These are phyloP conservation scores for Balakata baccata DNA, from an alignment of 345 rosid species.

Conservation along the genomic window DNA sequence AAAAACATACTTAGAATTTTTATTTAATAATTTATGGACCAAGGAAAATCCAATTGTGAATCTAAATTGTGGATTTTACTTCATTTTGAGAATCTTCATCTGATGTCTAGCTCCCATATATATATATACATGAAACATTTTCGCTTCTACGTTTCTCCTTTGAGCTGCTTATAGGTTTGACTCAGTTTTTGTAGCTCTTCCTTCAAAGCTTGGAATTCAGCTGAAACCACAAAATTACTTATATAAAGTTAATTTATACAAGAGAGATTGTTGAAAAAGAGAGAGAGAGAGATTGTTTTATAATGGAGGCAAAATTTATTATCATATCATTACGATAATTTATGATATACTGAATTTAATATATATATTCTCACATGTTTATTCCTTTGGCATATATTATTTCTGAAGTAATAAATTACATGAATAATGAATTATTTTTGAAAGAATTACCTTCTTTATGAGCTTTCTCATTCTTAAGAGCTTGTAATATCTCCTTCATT, in stretches of 20 bases:
- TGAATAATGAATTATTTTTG: no score
- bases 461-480: constrained; percentile 1
- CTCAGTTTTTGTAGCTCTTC: constrained; percentile 9
- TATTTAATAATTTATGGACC: neutral
- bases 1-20: neutral
- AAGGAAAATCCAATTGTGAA: neutral
- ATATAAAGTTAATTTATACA: no score
- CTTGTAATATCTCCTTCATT: constrained; percentile 6
- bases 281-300: no score
- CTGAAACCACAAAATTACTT: constrained; percentile 1
- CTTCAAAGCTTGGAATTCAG: constrained; percentile 14
- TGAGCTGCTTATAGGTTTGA: neutral
- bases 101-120: neutral
- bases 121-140: neutral
- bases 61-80: neutral
- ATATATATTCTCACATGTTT: no score
- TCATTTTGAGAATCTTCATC: neutral
- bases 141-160: neutral
- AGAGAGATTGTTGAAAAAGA: no score
- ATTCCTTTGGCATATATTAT: no score
- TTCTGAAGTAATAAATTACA: no score
- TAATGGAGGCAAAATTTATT: no score
- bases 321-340: no score
- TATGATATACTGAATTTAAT: no score
- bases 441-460: constrained; percentile 11